A percentile compares a stretch with the other conserved stretches of the same genome.
Evolutionary conservation across 2,329 filamentous ascomycete species (phyloP).

Genomic region (Monosporascus sp.): DNA sequence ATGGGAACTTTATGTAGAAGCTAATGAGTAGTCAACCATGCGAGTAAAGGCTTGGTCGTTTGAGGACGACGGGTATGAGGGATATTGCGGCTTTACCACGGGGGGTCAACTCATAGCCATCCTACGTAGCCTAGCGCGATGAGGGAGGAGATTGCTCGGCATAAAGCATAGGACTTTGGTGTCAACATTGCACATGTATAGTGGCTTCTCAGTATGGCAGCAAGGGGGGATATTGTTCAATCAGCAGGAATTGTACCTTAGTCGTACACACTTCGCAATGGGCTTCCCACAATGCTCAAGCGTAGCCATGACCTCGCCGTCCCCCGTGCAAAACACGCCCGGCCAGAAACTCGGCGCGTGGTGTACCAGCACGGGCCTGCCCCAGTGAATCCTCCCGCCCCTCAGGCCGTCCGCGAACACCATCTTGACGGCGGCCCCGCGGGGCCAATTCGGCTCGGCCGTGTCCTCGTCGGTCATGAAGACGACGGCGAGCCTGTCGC

Average conservation of each 20-base stretch:
- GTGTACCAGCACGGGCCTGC: constrained; percentile 23
- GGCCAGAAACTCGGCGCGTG: constrained; percentile 32
- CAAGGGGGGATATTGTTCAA: neutral
- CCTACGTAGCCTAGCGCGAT: too few species aligned
- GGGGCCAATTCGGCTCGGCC: constrained; percentile 30
- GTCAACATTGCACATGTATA: too few species aligned
- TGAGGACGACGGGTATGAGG: too few species aligned
- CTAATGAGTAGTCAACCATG: too few species aligned
- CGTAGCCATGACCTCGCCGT: constrained; percentile 24
- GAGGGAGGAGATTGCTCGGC: too few species aligned
- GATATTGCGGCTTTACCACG: too few species aligned
- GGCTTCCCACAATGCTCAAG: constrained; percentile 25
- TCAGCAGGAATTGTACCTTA: neutral
- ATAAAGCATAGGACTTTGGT: too few species aligned
- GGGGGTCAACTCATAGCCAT: too few species aligned
- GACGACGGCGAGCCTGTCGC: constrained; percentile 34
- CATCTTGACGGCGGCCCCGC: constrained; percentile 35
- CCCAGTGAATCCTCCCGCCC: constrained; percentile 31
- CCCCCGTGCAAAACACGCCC: constrained; percentile 25
- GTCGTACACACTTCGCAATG: constrained; percentile 17
- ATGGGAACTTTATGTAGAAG: too few species aligned
- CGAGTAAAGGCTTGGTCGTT: too few species aligned
- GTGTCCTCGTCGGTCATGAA: constrained; percentile 44
- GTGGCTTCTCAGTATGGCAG: too few species aligned
- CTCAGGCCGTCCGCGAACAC: constrained; percentile 30